Conservation (phyloP, 2,329 filamentous ascomycete species). For the Aquanectria penicillioides region DNA sequence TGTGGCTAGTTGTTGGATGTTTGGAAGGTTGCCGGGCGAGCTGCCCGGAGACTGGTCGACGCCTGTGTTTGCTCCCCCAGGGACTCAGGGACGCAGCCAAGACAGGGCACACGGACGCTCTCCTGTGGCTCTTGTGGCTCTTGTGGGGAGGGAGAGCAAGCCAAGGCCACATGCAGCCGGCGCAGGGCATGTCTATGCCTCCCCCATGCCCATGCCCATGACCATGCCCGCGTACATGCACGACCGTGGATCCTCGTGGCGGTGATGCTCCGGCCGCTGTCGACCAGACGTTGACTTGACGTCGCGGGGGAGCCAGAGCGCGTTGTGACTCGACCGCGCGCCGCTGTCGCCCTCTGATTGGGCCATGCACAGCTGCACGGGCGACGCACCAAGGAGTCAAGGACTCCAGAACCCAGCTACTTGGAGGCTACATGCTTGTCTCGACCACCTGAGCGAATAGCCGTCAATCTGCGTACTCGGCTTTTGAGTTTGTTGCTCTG, state of each 20-base stretch:
- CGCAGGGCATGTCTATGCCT: too few species aligned
- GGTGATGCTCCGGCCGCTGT: constrained; percentile 14
- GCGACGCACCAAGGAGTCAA: constrained; percentile 4
- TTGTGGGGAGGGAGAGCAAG: constrained; percentile 1
- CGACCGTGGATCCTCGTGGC: constrained; percentile 21
- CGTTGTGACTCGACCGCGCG: constrained; percentile 39
- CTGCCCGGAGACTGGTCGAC: constrained; percentile 5
- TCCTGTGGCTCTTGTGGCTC: not conserved
- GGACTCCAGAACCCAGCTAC: constrained; percentile 13
- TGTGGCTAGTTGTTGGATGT: not conserved
- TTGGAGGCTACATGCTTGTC: constrained; percentile 28
- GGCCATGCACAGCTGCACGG: constrained; percentile 6
- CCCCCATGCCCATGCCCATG: not conserved
- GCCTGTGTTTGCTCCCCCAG: not conserved
- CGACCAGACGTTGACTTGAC: too few species aligned
- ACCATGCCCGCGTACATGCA: not conserved
- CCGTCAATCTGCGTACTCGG: too few species aligned
- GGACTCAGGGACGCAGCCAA: not conserved
- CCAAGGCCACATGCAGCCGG: not conserved
- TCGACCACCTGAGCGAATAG: too few species aligned
- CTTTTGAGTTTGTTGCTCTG: not conserved
- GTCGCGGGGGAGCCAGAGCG: constrained; percentile 25
- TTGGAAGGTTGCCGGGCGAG: not conserved
- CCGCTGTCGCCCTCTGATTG: constrained; percentile 31
- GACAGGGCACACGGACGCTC: not conserved